Conservation (phyloP, 306 rosid species). For the Abrus precatorius region DNA sequence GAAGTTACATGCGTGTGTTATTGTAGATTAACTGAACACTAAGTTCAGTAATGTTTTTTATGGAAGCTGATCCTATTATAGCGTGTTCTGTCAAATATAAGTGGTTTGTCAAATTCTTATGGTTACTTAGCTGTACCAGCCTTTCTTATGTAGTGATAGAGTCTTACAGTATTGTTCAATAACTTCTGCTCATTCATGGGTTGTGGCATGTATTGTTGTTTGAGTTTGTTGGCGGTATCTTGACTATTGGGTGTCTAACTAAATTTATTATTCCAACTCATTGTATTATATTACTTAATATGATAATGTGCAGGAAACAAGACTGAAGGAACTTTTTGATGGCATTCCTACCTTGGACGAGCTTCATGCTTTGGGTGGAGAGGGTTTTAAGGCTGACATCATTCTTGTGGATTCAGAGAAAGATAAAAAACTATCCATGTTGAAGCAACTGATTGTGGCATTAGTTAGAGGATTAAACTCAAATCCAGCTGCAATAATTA, state of each 20-base stretch:
- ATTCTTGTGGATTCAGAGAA: constrained; percentile 89
- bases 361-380: constrained; percentile 80
- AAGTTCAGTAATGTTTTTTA: background rate
- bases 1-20: background rate
- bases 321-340: constrained; percentile 85
- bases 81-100: constrained; percentile 11
- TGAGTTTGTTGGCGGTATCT: constrained; percentile 32
- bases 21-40: constrained; percentile 1
- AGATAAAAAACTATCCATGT: constrained; percentile 92
- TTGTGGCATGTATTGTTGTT: constrained; percentile 30
- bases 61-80: constrained; percentile 35
- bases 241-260: constrained; percentile 30
- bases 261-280: constrained; percentile 34
- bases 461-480: constrained; percentile 93
- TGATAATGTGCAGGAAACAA: constrained; percentile 74
- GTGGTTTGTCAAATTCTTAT: constrained; percentile 29
- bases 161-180: constrained; percentile 18
- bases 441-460: constrained; percentile 85
- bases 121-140: constrained; percentile 30
- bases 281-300: constrained; percentile 25
- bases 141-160: constrained; percentile 26
- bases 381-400: constrained; percentile 84
- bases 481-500: constrained; percentile 87
- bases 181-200: constrained; percentile 40
- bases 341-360: constrained; percentile 89